Evolutionary conservation across 164 flowering plant genomes (phyloP).

Genomic region (Chloranthus sessilifolius): DNA sequence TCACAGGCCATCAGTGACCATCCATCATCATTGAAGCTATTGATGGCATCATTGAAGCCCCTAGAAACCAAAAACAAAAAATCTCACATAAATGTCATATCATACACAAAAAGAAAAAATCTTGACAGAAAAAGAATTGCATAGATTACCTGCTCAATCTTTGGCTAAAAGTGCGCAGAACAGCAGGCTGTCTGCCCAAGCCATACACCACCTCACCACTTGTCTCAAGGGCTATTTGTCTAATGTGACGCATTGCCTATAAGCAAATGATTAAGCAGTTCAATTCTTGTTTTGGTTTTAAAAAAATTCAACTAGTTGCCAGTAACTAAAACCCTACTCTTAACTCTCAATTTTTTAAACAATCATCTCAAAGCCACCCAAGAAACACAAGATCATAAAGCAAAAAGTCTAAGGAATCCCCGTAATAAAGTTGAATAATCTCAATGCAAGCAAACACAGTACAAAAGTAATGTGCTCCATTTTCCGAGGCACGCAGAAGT

Average conservation of each 20-base stretch:
- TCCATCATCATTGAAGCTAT: slow-evolving; percentile 90
- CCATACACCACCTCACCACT: slow-evolving; percentile 85
- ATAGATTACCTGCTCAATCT: slow-evolving; percentile 68
- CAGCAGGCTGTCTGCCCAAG: slow-evolving; percentile 95
- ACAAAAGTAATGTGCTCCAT: too few relatives aligned
- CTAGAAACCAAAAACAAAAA: slow-evolving; percentile 25
- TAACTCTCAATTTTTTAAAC: too few relatives aligned
- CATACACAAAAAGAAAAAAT: neutral
- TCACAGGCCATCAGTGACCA: slow-evolving; percentile 76
- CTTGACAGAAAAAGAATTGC: neutral
- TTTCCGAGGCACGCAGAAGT: too few relatives aligned
- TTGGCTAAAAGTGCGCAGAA: slow-evolving; percentile 87
- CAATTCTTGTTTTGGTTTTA: neutral
- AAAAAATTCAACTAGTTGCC: too few relatives aligned
- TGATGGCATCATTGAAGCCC: slow-evolving; percentile 90
- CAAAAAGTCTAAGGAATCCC: too few relatives aligned
- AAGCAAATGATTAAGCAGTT: slow-evolving; percentile 11
- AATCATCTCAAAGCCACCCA: too few relatives aligned
- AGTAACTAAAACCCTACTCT: too few relatives aligned
- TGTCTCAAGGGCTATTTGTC: slow-evolving; percentile 92
- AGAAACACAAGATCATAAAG: too few relatives aligned
- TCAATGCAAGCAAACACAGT: too few relatives aligned
- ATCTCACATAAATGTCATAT: too few relatives aligned
- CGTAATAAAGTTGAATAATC: too few relatives aligned
- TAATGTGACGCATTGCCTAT: slow-evolving; percentile 74